These are phyloP conservation scores for Prunus dulcis DNA, from an alignment of 306 rosid genomes.

Conservation along the genomic window DNA sequence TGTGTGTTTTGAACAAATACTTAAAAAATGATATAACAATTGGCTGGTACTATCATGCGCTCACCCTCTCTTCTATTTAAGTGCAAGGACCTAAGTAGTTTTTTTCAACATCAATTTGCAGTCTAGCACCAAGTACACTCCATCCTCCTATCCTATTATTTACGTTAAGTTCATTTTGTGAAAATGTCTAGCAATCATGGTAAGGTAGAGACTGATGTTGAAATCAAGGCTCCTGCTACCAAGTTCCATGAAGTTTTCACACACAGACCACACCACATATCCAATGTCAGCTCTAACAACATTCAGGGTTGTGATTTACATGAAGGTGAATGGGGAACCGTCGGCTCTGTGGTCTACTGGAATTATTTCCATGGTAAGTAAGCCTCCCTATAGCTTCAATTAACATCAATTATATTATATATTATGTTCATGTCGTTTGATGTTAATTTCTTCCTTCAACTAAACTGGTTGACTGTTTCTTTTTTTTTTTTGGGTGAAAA, in stretches of 20 bases:
- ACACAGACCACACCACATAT: conserved; percentile 17
- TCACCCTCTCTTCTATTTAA: background rate
- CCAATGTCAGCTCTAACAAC: background rate
- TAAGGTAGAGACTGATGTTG: conserved; percentile 6
- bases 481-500: too few relatives aligned
- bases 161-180: background rate
- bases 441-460: background rate
- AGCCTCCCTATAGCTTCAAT: background rate
- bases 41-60: too few relatives aligned
- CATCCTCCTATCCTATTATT: background rate
- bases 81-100: background rate
- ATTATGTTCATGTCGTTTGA: too few relatives aligned
- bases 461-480: too few relatives aligned
- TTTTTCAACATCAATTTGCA: background rate
- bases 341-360: conserved; percentile 17
- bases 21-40: too few relatives aligned
- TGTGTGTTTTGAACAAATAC: too few relatives aligned
- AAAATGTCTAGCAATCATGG: conserved; percentile 4
- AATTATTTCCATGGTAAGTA: conserved; percentile 24
- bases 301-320: conserved; percentile 1
- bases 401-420: background rate
- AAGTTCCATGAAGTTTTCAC: conserved; percentile 14
- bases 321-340: conserved; percentile 22
- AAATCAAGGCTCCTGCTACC: conserved; percentile 14
- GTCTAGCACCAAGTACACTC: background rate